Base-by-base conservation (phyloP, 495 filamentous ascomycete species). In the Ramalina intermedia region DNA sequence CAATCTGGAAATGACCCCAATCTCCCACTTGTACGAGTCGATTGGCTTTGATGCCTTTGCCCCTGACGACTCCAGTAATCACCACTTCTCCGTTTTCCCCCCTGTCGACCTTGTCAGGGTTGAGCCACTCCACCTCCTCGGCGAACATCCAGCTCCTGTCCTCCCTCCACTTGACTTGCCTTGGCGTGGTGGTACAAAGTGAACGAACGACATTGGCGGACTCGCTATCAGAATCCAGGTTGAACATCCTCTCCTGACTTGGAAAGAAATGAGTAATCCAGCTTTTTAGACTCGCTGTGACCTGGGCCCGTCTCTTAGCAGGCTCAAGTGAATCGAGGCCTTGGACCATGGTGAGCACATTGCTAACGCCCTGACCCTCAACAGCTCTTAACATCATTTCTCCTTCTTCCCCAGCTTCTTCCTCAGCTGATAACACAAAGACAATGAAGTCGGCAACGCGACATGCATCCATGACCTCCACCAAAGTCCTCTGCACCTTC, bases 241-340 rank as follows among this genome's bases (percentile, higher is more conserved):
- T 87, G 62, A 85, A 80, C 37, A 98, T 73, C 66, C 90, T 95
- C 51, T 93, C 85, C 50, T 87, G 80, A 8, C 80, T 69, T 0
- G 91, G 86, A 66, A 95, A 91, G 68, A 94, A 96, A 63, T 94
- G 88, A 36, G 77, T 83, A 61, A 95, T 87, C 67, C 82, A 96
- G 9, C 85, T 88, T 54, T 87, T 87, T 21, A 96, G 73, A 6
- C 87, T 93, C 37, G 78, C 65, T 41, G 84, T 70, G 17, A 93
- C 74, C 47, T 90, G 84, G 0, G 78, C 69, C 39, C 82, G 72
- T 59, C 76, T 79, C 65, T 95, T 96, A 6, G 78, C 66, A 1
- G 84, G 78, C 55, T 91, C 82, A 37, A 96, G 66, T 20, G 69
- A 74, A 56, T 91, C 78, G 20, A 95, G 69, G 35, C 79, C 75